These are phyloP conservation scores for Ophiosphaerella korrae DNA, from an alignment of 2,329 filamentous ascomycete species.

Conservation along the genomic window DNA sequence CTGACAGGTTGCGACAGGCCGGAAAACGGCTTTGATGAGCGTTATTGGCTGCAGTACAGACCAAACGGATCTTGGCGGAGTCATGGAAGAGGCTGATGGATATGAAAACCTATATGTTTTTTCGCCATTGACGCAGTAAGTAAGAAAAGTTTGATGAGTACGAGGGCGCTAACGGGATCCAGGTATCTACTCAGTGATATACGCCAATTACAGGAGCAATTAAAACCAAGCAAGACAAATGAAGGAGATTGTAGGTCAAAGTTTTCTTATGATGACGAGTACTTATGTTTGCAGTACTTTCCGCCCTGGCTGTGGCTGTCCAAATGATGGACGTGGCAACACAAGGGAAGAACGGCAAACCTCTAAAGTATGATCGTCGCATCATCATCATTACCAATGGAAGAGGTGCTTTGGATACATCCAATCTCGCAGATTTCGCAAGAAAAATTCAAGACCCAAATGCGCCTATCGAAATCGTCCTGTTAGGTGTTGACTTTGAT, in stretches of 20 bases:
- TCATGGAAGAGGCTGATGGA: constrained; percentile 67
- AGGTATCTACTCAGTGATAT: constrained; percentile 72
- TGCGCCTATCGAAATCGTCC: constrained; percentile 71
- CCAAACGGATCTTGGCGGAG: constrained; percentile 42
- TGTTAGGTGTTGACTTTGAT: constrained; percentile 93
- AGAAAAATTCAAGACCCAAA: constrained; percentile 72
- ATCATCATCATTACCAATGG: constrained; percentile 89
- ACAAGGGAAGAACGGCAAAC: constrained; percentile 66
- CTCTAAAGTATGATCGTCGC: constrained; percentile 43
- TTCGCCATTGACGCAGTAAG: constrained; percentile 65
- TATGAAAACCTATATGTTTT: constrained; percentile 84
- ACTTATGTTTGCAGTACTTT: constrained; percentile 62
- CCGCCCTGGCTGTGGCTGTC: constrained; percentile 82
- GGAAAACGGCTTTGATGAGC: constrained; percentile 77
- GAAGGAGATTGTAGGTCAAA: constrained; percentile 70
- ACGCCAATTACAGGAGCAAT: constrained; percentile 63
- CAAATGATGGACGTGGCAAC: constrained; percentile 88
- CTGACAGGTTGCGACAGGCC: constrained; percentile 63
- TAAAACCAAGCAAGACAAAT: constrained; percentile 71
- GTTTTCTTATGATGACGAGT: background rate
- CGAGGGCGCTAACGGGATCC: constrained; percentile 6
- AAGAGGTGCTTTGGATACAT: constrained; percentile 71
- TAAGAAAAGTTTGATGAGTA: background rate
- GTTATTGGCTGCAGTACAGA: constrained; percentile 85
- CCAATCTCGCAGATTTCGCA: constrained; percentile 72